phyloP scores from a whole-genome alignment of 2,329 filamentous ascomycete genomes.

The Scedosporium apiospermum region DNA sequence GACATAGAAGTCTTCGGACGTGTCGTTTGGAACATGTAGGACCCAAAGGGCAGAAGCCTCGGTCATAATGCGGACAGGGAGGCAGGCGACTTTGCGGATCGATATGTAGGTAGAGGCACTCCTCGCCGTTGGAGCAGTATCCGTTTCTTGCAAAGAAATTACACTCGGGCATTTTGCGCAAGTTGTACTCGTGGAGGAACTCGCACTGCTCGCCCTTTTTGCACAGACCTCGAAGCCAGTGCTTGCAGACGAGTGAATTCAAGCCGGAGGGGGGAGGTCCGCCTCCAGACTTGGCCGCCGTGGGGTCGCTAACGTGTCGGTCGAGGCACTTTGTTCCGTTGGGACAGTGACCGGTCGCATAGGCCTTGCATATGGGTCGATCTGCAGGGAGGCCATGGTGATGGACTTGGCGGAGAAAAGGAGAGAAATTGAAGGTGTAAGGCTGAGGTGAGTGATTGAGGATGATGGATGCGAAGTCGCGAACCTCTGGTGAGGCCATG shows the following conservation, averaged over 20 bases:
- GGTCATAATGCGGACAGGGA: constrained; percentile 84
- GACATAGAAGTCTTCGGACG: constrained; percentile 70
- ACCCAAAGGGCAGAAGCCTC: constrained; percentile 87
- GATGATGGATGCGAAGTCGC: constrained; percentile 31
- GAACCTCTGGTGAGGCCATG: constrained; percentile 16
- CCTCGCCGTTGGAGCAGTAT: constrained; percentile 93
- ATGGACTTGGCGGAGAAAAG: constrained; percentile 75
- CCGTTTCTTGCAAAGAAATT: constrained; percentile 91
- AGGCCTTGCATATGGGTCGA: constrained; percentile 77
- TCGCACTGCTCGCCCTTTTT: constrained; percentile 97
- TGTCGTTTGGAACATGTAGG: constrained; percentile 84
- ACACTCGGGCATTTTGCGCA: constrained; percentile 96
- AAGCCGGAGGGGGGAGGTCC: constrained; percentile 40
- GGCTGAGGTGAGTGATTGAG: constrained; percentile 44
- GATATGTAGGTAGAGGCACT: constrained; percentile 88
- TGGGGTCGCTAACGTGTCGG: constrained; percentile 52
- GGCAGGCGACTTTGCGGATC: constrained; percentile 71
- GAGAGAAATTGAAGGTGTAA: constrained; percentile 74
- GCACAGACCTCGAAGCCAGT: constrained; percentile 93
- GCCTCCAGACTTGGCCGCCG: constrained; percentile 20
- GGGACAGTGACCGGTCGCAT: constrained; percentile 77
- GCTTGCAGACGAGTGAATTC: constrained; percentile 90
- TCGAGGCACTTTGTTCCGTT: constrained; percentile 77
- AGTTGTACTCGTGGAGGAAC: constrained; percentile 97
- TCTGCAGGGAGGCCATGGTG: constrained; percentile 74